These are phyloP conservation scores for Symbiodinium natans DNA, from an alignment of 73 alveolate species.

Conservation along the genomic window DNA sequence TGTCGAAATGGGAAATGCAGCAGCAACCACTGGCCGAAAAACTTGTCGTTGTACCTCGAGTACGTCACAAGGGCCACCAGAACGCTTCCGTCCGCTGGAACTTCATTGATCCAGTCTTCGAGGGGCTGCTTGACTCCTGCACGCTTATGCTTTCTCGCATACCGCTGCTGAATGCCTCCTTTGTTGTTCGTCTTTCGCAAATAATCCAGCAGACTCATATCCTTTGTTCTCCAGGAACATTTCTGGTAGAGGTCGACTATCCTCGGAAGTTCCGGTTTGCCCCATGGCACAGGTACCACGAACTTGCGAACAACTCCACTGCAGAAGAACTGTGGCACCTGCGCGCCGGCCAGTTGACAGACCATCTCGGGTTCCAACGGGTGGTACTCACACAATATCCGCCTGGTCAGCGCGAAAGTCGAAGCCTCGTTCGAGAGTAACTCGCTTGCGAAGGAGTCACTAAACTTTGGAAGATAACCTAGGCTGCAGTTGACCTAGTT, in stretches of 20 bases:
- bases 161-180: constrained; percentile 4
- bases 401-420: not conserved
- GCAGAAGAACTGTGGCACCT: not conserved
- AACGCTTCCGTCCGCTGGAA: not conserved
- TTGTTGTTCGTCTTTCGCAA: not conserved
- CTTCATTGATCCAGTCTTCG: not conserved
- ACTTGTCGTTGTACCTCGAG: constrained; percentile 2
- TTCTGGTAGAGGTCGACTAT: not conserved
- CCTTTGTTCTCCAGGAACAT: constrained; percentile 2
- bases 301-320: not conserved
- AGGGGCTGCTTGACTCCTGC: not conserved
- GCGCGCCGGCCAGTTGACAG: constrained; percentile 4
- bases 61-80: not conserved
- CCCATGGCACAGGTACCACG: constrained; percentile 19
- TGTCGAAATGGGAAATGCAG: not conserved
- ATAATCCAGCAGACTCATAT: constrained; percentile 1
- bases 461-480: constrained; percentile 11
- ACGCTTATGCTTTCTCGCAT: not conserved
- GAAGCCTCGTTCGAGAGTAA: not conserved
- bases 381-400: not conserved
- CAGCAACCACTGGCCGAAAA: constrained; percentile 41
- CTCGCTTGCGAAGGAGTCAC: not conserved
- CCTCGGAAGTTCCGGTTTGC: not conserved
- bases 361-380: constrained; percentile 28
- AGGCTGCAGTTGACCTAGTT: not conserved